Percentiles rank a stretch among this genome's conserved stretches.
phyloP scores from a whole-genome alignment of 225 moss, liverwort and hornwort genomes.

The Sphagnum tenellum region DNA sequence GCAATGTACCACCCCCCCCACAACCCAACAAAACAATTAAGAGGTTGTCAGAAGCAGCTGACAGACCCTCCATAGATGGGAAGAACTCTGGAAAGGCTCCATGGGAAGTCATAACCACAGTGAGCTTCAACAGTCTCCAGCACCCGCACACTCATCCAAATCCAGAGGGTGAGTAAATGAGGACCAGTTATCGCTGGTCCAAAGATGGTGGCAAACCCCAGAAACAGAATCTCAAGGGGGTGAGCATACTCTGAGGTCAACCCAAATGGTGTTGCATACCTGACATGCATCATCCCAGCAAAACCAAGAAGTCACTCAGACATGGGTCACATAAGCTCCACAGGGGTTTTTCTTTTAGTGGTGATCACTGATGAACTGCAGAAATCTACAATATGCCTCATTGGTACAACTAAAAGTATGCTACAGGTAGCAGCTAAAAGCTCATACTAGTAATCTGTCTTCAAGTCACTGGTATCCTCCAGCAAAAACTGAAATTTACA shows the following conservation, averaged over 20 bases:
- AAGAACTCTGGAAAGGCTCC: slow-evolving; percentile 28
- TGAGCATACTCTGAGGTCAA: slow-evolving; percentile 69
- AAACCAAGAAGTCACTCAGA: too few species aligned
- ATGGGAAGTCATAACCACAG: slow-evolving; percentile 30
- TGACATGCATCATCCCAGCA: slow-evolving; percentile 5
- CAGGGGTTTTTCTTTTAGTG: too few species aligned
- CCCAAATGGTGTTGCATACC: slow-evolving; percentile 67
- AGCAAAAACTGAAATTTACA: too few species aligned
- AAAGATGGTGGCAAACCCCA: slow-evolving; percentile 40
- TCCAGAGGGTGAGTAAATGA: slow-evolving; percentile 26
- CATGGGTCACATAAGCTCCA: too few species aligned
- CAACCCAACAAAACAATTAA: not conserved
- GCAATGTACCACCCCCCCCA: not conserved
- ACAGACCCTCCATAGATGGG: slow-evolving; percentile 36
- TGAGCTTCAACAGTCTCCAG: slow-evolving; percentile 38
- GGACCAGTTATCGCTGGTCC: slow-evolving; percentile 21
- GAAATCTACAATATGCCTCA: too few species aligned
- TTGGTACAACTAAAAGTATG: too few species aligned
- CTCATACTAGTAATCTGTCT: too few species aligned
- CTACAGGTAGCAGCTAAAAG: too few species aligned
- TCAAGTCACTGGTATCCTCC: too few species aligned
- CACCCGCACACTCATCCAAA: slow-evolving; percentile 33
- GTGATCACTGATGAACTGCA: too few species aligned
- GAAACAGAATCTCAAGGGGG: slow-evolving; percentile 44
- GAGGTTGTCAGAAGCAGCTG: not conserved